A percentile compares a stretch with the other conserved stretches of the same genome.
These are phyloP conservation scores for Tagetes erecta DNA, from an alignment of 129 eudicot genomes.

Conservation along the genomic window DNA sequence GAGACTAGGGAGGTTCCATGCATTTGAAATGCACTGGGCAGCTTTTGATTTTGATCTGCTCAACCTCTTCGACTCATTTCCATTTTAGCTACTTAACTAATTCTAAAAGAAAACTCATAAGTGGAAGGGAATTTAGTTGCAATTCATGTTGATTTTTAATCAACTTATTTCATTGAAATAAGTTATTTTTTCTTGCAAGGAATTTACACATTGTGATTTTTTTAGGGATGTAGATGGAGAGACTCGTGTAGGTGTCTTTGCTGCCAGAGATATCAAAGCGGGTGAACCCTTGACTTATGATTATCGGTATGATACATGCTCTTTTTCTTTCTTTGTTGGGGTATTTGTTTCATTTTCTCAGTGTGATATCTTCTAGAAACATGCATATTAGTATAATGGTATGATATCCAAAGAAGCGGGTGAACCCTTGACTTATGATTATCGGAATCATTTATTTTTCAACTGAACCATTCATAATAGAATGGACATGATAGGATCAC, in stretches of 20 bases:
- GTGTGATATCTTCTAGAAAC: background rate
- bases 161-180: background rate
- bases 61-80: background rate
- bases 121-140: background rate
- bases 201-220: background rate
- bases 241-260: constrained; percentile 89
- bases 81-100: background rate
- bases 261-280: constrained; percentile 63
- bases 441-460: constrained; percentile 44
- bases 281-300: constrained; percentile 93
- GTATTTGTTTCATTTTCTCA: constrained; percentile 1
- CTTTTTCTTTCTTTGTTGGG: background rate
- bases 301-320: constrained; percentile 54
- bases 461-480: background rate
- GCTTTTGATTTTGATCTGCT: background rate
- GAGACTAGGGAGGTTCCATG: background rate
- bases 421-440: constrained; percentile 87
- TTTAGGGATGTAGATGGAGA: constrained; percentile 91
- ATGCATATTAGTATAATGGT: background rate
- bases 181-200: background rate
- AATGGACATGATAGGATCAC: background rate
- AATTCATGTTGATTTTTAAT: background rate
- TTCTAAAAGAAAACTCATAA: too few relatives aligned
- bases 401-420: constrained; percentile 40
- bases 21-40: background rate